phyloP scores from a whole-genome alignment of 1,284 basidiomycete species.

The Cutaneotrichosporon dermatis region DNA sequence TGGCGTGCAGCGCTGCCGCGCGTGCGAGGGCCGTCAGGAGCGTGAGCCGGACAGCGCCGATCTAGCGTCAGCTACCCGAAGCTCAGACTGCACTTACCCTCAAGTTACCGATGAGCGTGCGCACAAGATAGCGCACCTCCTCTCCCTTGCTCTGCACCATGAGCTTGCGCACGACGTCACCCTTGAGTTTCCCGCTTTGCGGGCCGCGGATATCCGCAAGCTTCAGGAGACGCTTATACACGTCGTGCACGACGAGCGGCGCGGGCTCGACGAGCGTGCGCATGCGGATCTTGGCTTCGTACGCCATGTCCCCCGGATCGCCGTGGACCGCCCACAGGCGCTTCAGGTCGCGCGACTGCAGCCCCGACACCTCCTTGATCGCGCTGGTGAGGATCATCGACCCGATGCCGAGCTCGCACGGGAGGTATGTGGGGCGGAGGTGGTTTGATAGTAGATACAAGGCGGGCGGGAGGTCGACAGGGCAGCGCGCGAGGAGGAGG shows the following conservation, averaged over 20 bases:
- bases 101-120: conserved; percentile 75
- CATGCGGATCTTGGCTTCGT: conserved; percentile 71
- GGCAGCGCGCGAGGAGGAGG: conserved; percentile 63
- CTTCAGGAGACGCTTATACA: conserved; percentile 63
- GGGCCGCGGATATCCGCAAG: conserved; percentile 65
- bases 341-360: conserved; percentile 63
- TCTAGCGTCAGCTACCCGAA: conserved; percentile 58
- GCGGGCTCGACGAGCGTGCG: conserved; percentile 70
- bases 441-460: conserved; percentile 88
- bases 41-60: conserved; percentile 79
- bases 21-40: conserved; percentile 78
- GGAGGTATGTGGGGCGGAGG: conserved; percentile 69
- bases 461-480: conserved; percentile 67
- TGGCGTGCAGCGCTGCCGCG: conserved; percentile 62
- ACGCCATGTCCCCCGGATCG: conserved; percentile 77
- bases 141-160: conserved; percentile 80
- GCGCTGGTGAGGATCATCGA: conserved; percentile 71
- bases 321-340: conserved; percentile 56
- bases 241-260: conserved; percentile 60
- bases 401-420: conserved; percentile 72
- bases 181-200: conserved; percentile 71
- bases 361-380: conserved; percentile 75
- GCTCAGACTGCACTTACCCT: conserved; percentile 56
- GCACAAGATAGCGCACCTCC: conserved; percentile 76
- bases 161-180: conserved; percentile 72